phyloP scores from a whole-genome alignment of 352 stramenopile genomes.

The Globisporangium middletonii region DNA sequence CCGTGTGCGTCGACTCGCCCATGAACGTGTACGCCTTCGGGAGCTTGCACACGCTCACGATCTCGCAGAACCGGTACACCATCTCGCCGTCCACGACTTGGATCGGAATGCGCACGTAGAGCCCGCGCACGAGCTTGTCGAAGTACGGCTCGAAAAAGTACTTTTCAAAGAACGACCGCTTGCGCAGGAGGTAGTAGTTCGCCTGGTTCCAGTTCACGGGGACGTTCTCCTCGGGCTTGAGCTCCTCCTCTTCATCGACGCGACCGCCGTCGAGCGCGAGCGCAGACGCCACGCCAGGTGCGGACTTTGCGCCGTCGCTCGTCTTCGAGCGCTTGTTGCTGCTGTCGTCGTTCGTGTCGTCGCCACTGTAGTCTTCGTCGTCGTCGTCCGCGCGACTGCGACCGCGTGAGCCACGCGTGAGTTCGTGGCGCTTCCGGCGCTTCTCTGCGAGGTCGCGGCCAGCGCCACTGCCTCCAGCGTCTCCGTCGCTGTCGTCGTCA shows the following conservation, averaged over 20 bases:
- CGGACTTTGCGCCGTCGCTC: slow-evolving; percentile 6
- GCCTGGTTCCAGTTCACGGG: slow-evolving; percentile 70
- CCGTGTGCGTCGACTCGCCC: slow-evolving; percentile 63
- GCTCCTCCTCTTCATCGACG: slow-evolving; percentile 36
- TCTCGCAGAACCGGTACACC: slow-evolving; percentile 83
- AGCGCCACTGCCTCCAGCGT: slow-evolving; percentile 16
- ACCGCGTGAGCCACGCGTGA: slow-evolving; percentile 36
- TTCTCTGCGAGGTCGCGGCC: slow-evolving; percentile 70
- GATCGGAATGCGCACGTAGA: slow-evolving; percentile 73
- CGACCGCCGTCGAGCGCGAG: slow-evolving; percentile 26
- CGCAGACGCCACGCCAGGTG: slow-evolving; percentile 11
- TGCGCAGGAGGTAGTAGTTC: slow-evolving; percentile 74
- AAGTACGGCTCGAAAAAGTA: slow-evolving; percentile 86
- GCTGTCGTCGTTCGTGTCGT: slow-evolving; percentile 18
- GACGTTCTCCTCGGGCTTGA: slow-evolving; percentile 58
- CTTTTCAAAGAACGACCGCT: slow-evolving; percentile 77
- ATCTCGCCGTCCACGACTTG: slow-evolving; percentile 65
- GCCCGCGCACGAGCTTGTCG: slow-evolving; percentile 63
- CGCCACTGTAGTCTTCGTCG: slow-evolving; percentile 36
- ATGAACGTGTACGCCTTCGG: slow-evolving; percentile 60
- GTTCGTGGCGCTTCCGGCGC: slow-evolving; percentile 61
- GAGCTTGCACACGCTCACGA: slow-evolving; percentile 59
- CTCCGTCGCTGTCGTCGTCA: slow-evolving; percentile 44
- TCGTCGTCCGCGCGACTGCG: slow-evolving; percentile 28
- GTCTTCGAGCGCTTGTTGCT: slow-evolving; percentile 1